Percentiles rank a stretch among this genome's conserved stretches.
Conservation (phyloP, 345 rosid species). For the Erucastrum elatum region DNA sequence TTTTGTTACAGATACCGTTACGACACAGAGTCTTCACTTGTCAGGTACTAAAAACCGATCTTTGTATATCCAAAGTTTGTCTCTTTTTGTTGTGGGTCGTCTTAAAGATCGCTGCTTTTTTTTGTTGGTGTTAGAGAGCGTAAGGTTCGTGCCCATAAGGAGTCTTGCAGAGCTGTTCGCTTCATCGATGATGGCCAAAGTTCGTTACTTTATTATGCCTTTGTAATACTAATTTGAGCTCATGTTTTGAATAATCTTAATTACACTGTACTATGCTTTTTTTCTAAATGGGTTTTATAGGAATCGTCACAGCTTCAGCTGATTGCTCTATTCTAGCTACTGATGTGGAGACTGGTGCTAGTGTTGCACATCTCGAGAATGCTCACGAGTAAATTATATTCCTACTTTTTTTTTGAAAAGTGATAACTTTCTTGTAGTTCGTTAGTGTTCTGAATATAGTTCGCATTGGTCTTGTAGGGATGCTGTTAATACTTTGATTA, state of each 20-base stretch:
- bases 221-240: not conserved
- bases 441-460: not conserved
- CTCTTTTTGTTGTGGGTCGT: slow-evolving; percentile 1
- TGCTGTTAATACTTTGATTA: slow-evolving; percentile 72
- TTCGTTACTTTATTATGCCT: slow-evolving; percentile 3
- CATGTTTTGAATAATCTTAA: not conserved
- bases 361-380: slow-evolving; percentile 70
- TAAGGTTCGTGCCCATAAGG: slow-evolving; percentile 56
- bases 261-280: not conserved
- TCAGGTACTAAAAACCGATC: slow-evolving; percentile 45
- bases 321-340: slow-evolving; percentile 81
- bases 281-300: slow-evolving; percentile 41
- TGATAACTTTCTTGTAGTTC: not conserved
- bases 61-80: not conserved
- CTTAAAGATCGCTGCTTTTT: not conserved
- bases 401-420: not conserved
- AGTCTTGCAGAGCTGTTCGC: slow-evolving; percentile 72
- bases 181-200: slow-evolving; percentile 72
- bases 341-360: slow-evolving; percentile 81
- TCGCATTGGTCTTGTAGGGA: slow-evolving; percentile 48
- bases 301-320: slow-evolving; percentile 69
- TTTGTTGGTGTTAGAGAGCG: slow-evolving; percentile 41
- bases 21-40: slow-evolving; percentile 46
- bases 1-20: slow-evolving; percentile 57
- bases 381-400: slow-evolving; percentile 65